Base-by-base conservation (phyloP, 2,329 filamentous ascomycete species). In the Monosporascus sp. region DNA sequence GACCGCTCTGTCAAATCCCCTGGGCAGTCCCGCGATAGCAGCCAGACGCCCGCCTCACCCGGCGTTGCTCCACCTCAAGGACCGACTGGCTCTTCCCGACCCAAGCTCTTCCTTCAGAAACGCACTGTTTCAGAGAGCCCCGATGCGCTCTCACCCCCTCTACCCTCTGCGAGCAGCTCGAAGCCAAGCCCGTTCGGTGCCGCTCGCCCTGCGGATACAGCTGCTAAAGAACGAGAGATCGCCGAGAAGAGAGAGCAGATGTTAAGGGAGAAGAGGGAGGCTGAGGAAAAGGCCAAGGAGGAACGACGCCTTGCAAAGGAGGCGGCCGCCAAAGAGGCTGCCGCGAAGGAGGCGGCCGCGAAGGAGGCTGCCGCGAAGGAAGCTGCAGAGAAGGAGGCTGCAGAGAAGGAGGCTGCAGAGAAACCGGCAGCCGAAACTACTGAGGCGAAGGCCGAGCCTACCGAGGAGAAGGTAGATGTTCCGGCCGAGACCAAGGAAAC, bases 101-200 rank as follows among this genome's bases (percentile, higher is more conserved):
- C 94, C 35, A 91, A 82, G 67, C 75, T 99, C 65, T 94, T 97
- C 71, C 82, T 99, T 26, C 76, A 86, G 59, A 97, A 97, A 81
- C 85, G 94, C 62, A 97, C 92, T 4, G 89, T 97, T 14, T 87
- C 92, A 1, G 92, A 96, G 64, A 79, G 77, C 3, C 67, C 76
- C 4, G 81, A 82, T 56, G 65, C 73, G 9, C 60, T 74, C 37
- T 74, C 80, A 3, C 69, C 85, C 24, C 77, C 84, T 11, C 70
- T 76, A 9, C 65, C 75, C 49, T 67, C 77, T 52, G 67, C 72
- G n/a, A 63, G 75, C 19, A 68, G 74, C 65, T 77, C 89, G 43
- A 97, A 97, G 78, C 82, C 91, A 26, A 97, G 88, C 71, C 91
- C 91, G 41, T 99, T 99, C 69, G 94, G 94, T 65, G 92, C 89